Conservation (phyloP, 805 yeast genomes). For the Metschnikowia koreensis region DNA sequence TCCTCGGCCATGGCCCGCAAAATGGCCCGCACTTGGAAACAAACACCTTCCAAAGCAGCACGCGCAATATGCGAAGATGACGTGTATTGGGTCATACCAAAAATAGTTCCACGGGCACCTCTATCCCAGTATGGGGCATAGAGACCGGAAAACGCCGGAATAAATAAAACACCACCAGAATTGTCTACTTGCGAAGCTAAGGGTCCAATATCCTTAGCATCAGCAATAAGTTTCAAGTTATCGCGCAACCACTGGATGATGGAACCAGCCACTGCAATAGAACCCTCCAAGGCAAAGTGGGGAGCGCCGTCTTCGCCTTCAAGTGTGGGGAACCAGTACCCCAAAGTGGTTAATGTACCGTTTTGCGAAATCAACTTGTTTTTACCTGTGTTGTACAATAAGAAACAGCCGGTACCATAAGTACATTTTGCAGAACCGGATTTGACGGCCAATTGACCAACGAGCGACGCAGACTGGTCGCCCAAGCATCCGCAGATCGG, state of each 20-base stretch:
- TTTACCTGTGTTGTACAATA: constrained; percentile 82
- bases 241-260: constrained; percentile 93
- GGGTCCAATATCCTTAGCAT: constrained; percentile 86
- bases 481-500: constrained; percentile 91
- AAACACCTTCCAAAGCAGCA: constrained; percentile 93
- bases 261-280: constrained; percentile 94
- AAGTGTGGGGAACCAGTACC: constrained; percentile 80
- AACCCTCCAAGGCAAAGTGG: constrained; percentile 89
- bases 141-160: constrained; percentile 91
- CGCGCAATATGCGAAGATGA: constrained; percentile 88
- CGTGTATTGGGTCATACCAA: constrained; percentile 92
- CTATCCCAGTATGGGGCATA: constrained; percentile 97
- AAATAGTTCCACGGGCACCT: constrained; percentile 86
- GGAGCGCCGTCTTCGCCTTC: constrained; percentile 52
- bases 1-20: constrained; percentile 86
- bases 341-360: constrained; percentile 87
- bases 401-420: constrained; percentile 93
- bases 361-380: constrained; percentile 66
- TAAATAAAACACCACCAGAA: constrained; percentile 90
- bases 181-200: constrained; percentile 77
- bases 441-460: constrained; percentile 84
- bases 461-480: constrained; percentile 90
- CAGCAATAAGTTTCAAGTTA: constrained; percentile 76
- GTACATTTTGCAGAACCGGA: constrained; percentile 92
- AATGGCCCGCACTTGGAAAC: constrained; percentile 90